Evolutionary conservation across 108 stramenopile species (phyloP), one percentile per base, ranked within the genome.

Genomic region (Thalassiosira profunda): DNA sequence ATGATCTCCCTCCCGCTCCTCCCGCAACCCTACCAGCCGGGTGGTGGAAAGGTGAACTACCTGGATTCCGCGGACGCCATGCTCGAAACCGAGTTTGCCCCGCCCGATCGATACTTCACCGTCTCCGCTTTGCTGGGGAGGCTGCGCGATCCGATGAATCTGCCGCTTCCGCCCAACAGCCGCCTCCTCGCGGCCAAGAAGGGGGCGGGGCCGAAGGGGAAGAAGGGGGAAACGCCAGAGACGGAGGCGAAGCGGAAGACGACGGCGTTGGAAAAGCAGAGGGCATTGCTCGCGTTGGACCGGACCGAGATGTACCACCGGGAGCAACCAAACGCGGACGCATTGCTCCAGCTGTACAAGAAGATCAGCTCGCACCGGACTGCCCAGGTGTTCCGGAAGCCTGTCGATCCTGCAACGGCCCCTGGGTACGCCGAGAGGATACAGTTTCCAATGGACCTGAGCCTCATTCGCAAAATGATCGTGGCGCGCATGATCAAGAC

Each of bases 381-480:
- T 12, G 76, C 93, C 11, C 56, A 80, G 28, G 93, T 95, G 14
- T 95, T 95, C 79, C 84, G 89, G 9, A 86, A 84, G 33, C 86
- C 90, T 12, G 93, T 95, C 40, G 80, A 87, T 53, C 81, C 83
- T 8, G 63, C 74, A 18, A 86, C 87, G 36, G 93, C 93, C 31
- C 93, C 93, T 10, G 93, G 90, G 7, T 94, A 94, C 48, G 63
- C 61, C 2, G 89, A 91, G 14, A 81, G 93, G 0, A 94, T 94
- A 25, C 35, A 43, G 4, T 91, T 91, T 64, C 90, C 90, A 5
- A 91, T 91, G 52, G 93, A 94, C 61, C 59, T 94, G 2, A 76
- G 77, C 30, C 55, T 94, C 23, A 73, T 91, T 28, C 84, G 88
- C 28, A 91, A 91, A 73, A 76, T 94, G 73, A 86, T 94, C 44